phyloP scores from a whole-genome alignment of 1,139 yeast genomes.

The Yamadazyma kanchanaburiensis region DNA sequence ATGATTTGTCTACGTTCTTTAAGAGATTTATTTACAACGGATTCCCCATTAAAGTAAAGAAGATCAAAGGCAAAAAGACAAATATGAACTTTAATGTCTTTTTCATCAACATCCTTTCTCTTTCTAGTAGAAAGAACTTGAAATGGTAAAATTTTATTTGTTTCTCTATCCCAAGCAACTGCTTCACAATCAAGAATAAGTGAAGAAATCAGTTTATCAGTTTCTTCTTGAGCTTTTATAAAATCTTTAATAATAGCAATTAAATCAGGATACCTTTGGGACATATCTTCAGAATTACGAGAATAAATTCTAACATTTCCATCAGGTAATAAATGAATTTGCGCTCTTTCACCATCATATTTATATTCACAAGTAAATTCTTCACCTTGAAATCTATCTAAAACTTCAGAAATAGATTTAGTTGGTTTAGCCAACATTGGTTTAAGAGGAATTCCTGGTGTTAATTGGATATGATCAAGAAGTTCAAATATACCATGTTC shows the following conservation, averaged over 20 bases:
- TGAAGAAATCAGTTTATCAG: slow-evolving; percentile 33
- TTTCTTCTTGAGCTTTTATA: slow-evolving; percentile 31
- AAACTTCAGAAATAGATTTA: slow-evolving; percentile 82
- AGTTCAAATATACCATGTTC: slow-evolving; percentile 65
- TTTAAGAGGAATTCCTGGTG: slow-evolving; percentile 92
- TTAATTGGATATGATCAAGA: slow-evolving; percentile 65
- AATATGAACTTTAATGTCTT: slow-evolving; percentile 84
- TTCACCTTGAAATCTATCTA: slow-evolving; percentile 82
- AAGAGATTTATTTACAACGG: slow-evolving; percentile 66
- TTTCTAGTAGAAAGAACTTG: slow-evolving; percentile 91
- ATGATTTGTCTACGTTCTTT: slow-evolving; percentile 66
- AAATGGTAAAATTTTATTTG: slow-evolving; percentile 79
- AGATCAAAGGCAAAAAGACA: slow-evolving; percentile 92
- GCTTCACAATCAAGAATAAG: slow-evolving; percentile 94
- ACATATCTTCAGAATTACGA: slow-evolving; percentile 96
- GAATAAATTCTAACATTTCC: slow-evolving; percentile 80
- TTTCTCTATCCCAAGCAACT: slow-evolving; percentile 92
- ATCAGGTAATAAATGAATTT: slow-evolving; percentile 69
- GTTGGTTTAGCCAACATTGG: slow-evolving; percentile 99
- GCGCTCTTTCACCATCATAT: slow-evolving; percentile 98
- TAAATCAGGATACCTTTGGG: slow-evolving; percentile 91
- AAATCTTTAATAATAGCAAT: slow-evolving; percentile 65
- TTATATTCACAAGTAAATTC: slow-evolving; percentile 93
- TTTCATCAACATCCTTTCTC: slow-evolving; percentile 85
- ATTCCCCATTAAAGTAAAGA: slow-evolving; percentile 65